These are phyloP conservation scores for Candida tetrigidarum DNA, from an alignment of 1,139 yeast genomes.

Conservation along the genomic window DNA sequence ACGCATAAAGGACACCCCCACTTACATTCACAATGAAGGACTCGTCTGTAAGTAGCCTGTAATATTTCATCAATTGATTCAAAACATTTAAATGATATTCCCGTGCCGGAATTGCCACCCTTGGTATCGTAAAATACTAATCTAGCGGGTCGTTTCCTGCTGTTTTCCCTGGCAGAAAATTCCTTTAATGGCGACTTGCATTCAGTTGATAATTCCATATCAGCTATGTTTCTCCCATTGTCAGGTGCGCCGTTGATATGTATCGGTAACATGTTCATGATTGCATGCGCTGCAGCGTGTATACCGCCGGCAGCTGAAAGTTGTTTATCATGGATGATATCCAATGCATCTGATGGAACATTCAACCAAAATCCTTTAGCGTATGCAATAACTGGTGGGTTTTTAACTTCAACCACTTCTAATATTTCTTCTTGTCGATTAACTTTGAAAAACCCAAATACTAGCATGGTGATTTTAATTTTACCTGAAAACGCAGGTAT, in stretches of 20 bases:
- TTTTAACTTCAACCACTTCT: conserved; percentile 91
- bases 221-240: conserved; percentile 24
- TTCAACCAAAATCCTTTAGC: conserved; percentile 94
- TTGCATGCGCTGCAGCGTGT: conserved; percentile 96
- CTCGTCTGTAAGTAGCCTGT: conserved; percentile 57
- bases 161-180: conserved; percentile 71
- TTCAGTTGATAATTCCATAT: conserved; percentile 82
- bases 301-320: conserved; percentile 85
- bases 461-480: conserved; percentile 70
- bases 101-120: conserved; percentile 81
- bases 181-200: conserved; percentile 98
- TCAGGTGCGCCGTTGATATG: conserved; percentile 48
- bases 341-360: conserved; percentile 67
- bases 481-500: conserved; percentile 77
- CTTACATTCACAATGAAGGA: conserved; percentile 72
- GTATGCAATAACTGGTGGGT: conserved; percentile 73
- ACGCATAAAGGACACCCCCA: conserved; percentile 93
- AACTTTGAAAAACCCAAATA: conserved; percentile 91
- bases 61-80: conserved; percentile 73
- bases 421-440: conserved; percentile 76
- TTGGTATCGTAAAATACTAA: conserved; percentile 80
- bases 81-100: conserved; percentile 77
- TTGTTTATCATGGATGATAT: conserved; percentile 55
- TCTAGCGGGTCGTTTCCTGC: conserved; percentile 82
- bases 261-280: conserved; percentile 74